A percentile compares a stretch with the other conserved stretches of the same genome.
These are phyloP conservation scores for Hyphodiscus hymeniophilus DNA, from an alignment of 495 filamentous ascomycete genomes.

Conservation along the genomic window DNA sequence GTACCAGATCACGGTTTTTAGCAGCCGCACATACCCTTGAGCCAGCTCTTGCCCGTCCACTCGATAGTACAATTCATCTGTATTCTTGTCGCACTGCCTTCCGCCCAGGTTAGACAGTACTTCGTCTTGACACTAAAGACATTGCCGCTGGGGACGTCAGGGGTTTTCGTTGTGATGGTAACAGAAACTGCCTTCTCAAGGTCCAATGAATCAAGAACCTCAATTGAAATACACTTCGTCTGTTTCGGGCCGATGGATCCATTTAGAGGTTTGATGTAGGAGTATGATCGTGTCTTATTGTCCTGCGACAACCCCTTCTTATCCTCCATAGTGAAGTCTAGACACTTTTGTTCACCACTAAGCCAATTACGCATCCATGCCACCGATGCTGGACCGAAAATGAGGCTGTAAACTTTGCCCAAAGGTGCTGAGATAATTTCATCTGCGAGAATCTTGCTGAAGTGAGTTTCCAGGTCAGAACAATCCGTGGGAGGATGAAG, in stretches of 20 bases:
- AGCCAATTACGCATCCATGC: conserved; percentile 80
- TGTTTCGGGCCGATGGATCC: conserved; percentile 84
- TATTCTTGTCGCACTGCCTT: conserved; percentile 74
- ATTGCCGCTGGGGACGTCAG: conserved; percentile 92
- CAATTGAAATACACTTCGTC: conserved; percentile 88
- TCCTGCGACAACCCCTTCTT: conserved; percentile 63
- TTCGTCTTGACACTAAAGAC: conserved; percentile 86
- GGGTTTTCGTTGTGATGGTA: conserved; percentile 74
- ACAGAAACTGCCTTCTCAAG: conserved; percentile 80
- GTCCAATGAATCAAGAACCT: conserved; percentile 73
- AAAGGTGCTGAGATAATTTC: conserved; percentile 81
- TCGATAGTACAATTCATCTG: conserved; percentile 84
- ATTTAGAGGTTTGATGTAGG: conserved; percentile 86
- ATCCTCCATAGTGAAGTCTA: conserved; percentile 77
- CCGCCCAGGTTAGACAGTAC: conserved; percentile 88
- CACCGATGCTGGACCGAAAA: conserved; percentile 74
- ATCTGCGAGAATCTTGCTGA: conserved; percentile 77
- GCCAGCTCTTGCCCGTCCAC: conserved; percentile 97
- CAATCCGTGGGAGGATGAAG: conserved; percentile 81
- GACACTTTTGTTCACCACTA: conserved; percentile 77
- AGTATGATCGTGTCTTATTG: conserved; percentile 63
- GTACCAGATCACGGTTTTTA: not conserved
- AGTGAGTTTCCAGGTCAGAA: conserved; percentile 65
- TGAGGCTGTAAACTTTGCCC: conserved; percentile 80
- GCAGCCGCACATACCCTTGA: conserved; percentile 62